Evolutionary conservation across 2,329 filamentous ascomycete genomes (phyloP).

Genomic region (Epichloe elymi): DNA sequence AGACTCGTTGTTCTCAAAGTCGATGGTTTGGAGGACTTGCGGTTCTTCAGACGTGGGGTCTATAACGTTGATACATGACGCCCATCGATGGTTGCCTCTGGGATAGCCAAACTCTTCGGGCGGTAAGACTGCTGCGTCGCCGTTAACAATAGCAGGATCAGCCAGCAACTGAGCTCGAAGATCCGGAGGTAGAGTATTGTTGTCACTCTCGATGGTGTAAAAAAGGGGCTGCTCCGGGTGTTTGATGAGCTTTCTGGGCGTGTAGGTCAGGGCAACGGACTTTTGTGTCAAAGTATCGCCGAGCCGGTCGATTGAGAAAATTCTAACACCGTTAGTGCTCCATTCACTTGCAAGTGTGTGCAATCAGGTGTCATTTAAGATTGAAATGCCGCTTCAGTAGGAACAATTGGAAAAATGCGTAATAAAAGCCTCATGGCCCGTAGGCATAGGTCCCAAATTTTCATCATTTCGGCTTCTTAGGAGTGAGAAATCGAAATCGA

Average conservation of each 20-base stretch:
- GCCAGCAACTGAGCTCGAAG: conserved; percentile 62
- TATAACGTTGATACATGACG: conserved; percentile 85
- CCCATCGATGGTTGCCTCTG: conserved; percentile 74
- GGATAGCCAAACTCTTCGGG: conserved; percentile 84
- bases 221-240: conserved; percentile 75
- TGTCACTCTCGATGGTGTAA: conserved; percentile 89
- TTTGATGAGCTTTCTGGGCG: conserved; percentile 73
- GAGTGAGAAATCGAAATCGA: background rate
- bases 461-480: conserved; percentile 50
- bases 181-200: conserved; percentile 75
- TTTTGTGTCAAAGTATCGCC: conserved; percentile 78
- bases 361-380: background rate
- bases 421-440: conserved; percentile 41
- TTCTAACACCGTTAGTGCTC: conserved; percentile 34
- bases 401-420: conserved; percentile 76
- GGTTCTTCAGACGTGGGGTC: conserved; percentile 66
- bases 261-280: conserved; percentile 76
- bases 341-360: background rate
- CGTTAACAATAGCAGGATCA: conserved; percentile 58
- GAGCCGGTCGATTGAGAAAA: conserved; percentile 81
- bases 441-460: conserved; percentile 43
- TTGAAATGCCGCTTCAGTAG: conserved; percentile 58
- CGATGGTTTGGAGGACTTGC: conserved; percentile 59
- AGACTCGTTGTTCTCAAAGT: conserved; percentile 81
- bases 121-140: conserved; percentile 56